These are phyloP conservation scores for Fusarium illudens DNA, from an alignment of 2,329 filamentous ascomycete species.

Conservation along the genomic window DNA sequence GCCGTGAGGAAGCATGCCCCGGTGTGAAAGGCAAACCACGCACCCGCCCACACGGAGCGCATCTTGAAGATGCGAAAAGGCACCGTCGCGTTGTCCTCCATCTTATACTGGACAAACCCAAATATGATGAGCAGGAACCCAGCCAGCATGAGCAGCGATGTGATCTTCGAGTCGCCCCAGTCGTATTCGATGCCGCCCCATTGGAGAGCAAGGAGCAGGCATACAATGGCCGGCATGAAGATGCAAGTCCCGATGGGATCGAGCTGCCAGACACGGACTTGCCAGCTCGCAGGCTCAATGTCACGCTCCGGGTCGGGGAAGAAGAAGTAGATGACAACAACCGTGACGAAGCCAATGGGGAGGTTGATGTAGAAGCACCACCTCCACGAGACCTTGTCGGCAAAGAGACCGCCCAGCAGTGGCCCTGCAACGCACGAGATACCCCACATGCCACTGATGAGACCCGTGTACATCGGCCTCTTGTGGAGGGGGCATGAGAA, in stretches of 20 bases:
- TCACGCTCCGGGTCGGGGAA: conserved; percentile 39
- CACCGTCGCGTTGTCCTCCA: conserved; percentile 54
- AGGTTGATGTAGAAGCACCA: conserved; percentile 55
- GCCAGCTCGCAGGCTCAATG: conserved; percentile 38
- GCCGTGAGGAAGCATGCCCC: conserved; percentile 45
- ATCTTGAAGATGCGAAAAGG: conserved; percentile 53
- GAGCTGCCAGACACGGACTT: conserved; percentile 38
- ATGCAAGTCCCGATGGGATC: conserved; percentile 46
- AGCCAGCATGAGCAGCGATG: conserved; percentile 45
- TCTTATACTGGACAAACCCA: conserved; percentile 49
- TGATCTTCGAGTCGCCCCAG: conserved; percentile 39
- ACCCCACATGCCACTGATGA: conserved; percentile 54
- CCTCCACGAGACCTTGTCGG: conserved; percentile 48
- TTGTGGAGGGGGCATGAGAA: conserved; percentile 47
- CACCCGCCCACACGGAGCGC: conserved; percentile 50
- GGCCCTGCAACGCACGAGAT: conserved; percentile 52
- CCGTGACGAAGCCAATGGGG: conserved; percentile 48
- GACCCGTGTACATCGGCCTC: conserved; percentile 50
- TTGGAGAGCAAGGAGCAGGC: conserved; percentile 59
- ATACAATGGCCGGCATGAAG: conserved; percentile 52
- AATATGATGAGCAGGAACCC: conserved; percentile 48
- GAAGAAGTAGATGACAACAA: conserved; percentile 44
- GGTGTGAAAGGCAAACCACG: conserved; percentile 50
- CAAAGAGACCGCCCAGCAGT: conserved; percentile 48
- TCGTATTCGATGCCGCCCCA: conserved; percentile 55